Evolutionary conservation across 441 rosid genomes (phyloP).

Genomic region (Arabidopsis lyrata): DNA sequence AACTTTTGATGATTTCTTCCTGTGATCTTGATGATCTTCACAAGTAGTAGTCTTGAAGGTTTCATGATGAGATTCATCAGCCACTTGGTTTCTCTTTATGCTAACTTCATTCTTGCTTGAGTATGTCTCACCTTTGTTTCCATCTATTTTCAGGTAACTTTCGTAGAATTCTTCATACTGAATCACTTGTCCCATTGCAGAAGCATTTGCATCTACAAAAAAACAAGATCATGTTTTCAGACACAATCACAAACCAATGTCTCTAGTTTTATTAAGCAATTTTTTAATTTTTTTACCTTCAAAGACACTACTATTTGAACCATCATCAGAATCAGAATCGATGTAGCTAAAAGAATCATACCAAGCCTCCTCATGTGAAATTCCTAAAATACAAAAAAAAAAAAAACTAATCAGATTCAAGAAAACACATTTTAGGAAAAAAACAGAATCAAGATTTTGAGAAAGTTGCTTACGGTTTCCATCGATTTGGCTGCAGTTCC

Average conservation of each 20-base stretch:
- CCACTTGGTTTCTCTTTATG: conserved; percentile 51
- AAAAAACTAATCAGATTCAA: conserved; percentile 9
- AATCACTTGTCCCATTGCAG: conserved; percentile 56
- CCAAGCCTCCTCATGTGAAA: conserved; percentile 84
- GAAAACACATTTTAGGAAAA: background rate
- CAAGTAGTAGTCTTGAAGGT: conserved; percentile 49
- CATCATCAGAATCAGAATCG: conserved; percentile 89
- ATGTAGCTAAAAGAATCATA: conserved; percentile 80
- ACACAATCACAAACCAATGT: conserved; percentile 27
- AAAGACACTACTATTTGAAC: conserved; percentile 63
- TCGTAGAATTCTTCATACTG: conserved; percentile 72
- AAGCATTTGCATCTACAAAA: conserved; percentile 59
- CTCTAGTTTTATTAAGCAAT: background rate
- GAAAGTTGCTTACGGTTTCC: conserved; percentile 57
- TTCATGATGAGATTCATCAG: conserved; percentile 52
- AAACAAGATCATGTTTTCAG: background rate
- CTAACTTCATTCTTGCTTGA: conserved; percentile 50
- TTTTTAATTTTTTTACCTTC: conserved; percentile 57
- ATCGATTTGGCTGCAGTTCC: conserved; percentile 88
- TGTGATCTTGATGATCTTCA: conserved; percentile 58
- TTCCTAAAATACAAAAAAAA: conserved; percentile 47
- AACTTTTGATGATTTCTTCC: conserved; percentile 67
- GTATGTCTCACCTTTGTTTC: conserved; percentile 50
- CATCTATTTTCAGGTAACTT: conserved; percentile 63
- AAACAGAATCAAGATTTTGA: conserved; percentile 9